Conservation (phyloP, 2,329 filamentous ascomycete species). For the Hypoxylon sp. region DNA sequence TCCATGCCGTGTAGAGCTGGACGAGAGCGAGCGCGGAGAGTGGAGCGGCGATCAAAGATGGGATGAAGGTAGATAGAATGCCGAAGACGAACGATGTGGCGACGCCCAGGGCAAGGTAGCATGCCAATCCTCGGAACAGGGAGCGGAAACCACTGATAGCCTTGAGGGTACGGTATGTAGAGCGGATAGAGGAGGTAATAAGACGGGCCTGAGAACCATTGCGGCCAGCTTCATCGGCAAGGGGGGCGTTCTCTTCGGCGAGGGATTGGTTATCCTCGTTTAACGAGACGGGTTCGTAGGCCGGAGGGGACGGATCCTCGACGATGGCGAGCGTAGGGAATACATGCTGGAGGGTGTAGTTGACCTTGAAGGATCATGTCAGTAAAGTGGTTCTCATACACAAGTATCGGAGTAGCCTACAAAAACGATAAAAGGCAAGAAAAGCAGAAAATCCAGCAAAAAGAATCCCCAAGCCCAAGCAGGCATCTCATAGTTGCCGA, state of each 20-base stretch:
- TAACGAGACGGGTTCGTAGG: conserved; percentile 67
- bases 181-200: conserved; percentile 67
- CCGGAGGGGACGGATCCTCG: conserved; percentile 70
- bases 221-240: conserved; percentile 56
- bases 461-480: conserved; percentile 60
- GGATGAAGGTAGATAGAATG: conserved; percentile 62
- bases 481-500: conserved; percentile 55
- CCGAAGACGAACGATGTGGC: conserved; percentile 58
- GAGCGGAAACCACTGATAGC: conserved; percentile 74
- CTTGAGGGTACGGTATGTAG: conserved; percentile 69
- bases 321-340: conserved; percentile 71
- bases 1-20: conserved; percentile 83
- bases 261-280: conserved; percentile 58
- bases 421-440: conserved; percentile 62
- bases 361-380: conserved; percentile 58
- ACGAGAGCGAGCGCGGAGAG: conserved; percentile 73
- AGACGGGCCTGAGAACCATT: conserved; percentile 55
- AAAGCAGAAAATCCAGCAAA: conserved; percentile 60
- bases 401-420: conserved; percentile 53
- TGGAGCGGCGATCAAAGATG: conserved; percentile 66
- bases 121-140: conserved; percentile 78
- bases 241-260: conserved; percentile 55
- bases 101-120: conserved; percentile 60
- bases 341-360: conserved; percentile 67
- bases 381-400: conserved; percentile 23